A percentile compares a stretch with the other conserved stretches of the same genome.
Conservation (phyloP, 345 rosid species). For the Salix caprea region DNA sequence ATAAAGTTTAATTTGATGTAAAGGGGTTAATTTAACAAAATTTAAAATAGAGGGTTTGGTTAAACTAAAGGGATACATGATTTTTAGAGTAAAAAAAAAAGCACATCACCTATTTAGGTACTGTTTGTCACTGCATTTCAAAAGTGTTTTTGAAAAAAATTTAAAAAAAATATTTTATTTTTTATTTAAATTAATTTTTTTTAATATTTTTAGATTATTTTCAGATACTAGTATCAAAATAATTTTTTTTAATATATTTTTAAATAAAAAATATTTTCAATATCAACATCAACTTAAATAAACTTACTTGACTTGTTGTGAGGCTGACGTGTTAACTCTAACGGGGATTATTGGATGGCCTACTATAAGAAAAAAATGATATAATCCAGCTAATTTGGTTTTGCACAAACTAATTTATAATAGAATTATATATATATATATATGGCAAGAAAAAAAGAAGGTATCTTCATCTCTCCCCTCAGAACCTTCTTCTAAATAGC, state of each 20-base stretch:
- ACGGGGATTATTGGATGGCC: background rate
- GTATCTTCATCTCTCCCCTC: background rate
- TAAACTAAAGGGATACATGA: background rate
- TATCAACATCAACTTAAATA: too few relatives aligned
- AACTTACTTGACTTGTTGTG: too few relatives aligned
- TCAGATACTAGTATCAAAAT: too few relatives aligned
- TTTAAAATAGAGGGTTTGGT: background rate
- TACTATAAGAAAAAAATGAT: background rate
- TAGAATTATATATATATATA: background rate
- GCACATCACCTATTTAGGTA: background rate
- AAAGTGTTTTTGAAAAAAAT: too few relatives aligned
- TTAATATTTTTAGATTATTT: too few relatives aligned
- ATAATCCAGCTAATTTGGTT: background rate
- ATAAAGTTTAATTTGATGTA: background rate
- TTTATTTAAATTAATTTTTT: too few relatives aligned
- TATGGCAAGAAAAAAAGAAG: too few relatives aligned
- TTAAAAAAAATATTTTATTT: too few relatives aligned
- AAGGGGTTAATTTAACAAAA: background rate
- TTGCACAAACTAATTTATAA: background rate
- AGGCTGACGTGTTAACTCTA: background rate
- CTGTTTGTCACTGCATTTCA: fast-evolving
- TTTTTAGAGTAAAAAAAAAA: background rate
- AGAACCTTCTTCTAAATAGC: background rate
- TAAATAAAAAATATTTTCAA: too few relatives aligned
- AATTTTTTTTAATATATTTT: too few relatives aligned